A percentile compares a stretch with the other conserved stretches of the same genome.
Evolutionary conservation across 176 grass and related monocot species (phyloP).

Genomic region (Puccinellia tenuiflora): DNA sequence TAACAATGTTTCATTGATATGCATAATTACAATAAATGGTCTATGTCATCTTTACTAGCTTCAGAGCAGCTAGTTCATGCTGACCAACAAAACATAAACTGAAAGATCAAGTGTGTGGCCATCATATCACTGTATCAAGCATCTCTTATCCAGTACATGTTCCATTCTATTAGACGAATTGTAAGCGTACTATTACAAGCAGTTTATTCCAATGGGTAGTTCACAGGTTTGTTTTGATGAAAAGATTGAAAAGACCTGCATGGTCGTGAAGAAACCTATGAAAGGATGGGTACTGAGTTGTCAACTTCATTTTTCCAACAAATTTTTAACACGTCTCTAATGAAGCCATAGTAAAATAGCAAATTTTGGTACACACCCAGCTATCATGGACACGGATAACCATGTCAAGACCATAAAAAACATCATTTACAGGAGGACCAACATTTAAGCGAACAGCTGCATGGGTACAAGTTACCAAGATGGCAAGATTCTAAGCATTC

Average conservation of each 20-base stretch:
- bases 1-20: not conserved
- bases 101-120: not conserved
- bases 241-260: not conserved
- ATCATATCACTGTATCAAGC: not conserved
- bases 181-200: not conserved
- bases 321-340: not conserved
- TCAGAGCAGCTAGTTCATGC: not conserved
- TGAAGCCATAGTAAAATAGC: not conserved
- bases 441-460: not conserved
- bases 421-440: not conserved
- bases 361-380: not conserved
- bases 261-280: not conserved
- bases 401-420: not conserved
- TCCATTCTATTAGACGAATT: not conserved
- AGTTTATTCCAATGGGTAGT: not conserved
- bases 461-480: not conserved
- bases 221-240: not conserved
- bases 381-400: not conserved
- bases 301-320: not conserved
- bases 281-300: not conserved
- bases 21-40: not conserved
- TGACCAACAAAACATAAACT: not conserved
- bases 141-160: not conserved
- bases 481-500: slow-evolving; percentile 9
- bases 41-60: not conserved